Base-by-base conservation (phyloP, 2,329 filamentous ascomycete genomes). In the Exophiala mesophila region DNA sequence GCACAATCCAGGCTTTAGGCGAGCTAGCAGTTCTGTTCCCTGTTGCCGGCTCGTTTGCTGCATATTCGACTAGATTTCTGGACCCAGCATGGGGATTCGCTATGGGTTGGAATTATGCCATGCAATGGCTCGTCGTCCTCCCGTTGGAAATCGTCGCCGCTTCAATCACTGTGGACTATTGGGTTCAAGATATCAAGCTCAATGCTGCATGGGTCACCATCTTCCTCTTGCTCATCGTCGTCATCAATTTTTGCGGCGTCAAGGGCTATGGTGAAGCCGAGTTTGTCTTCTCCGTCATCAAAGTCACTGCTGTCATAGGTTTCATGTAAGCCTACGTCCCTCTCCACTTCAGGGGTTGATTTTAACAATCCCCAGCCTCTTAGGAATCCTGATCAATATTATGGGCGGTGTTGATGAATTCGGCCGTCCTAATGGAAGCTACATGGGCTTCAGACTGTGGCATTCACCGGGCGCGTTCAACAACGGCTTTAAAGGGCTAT, bases 11-110 rank as follows among this genome's bases (percentile, higher is more conserved):
- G 59, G 88, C 88, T 0, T 73, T 97, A 18, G 90, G 90, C 50
- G 90, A 97, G 65, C 78, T 97, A 64, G 87, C 89, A 12, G 88
- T 96, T 13, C 68, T 88, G 9, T 96, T 90, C 56, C 90, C 90
- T 3, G 84, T 96, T 17, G 85, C 89, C 16, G 90, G 90, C 42
- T 94, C 88, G 3, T 97, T 96, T 61, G 87, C 88, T 1, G 82
- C 88, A 5, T 96, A 89, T 67, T 92, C 89, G 13, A 95, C 88
- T 20, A 80, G 90, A 13, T 96, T 97, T 58, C 66, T 97, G 13
- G 88, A 96, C 59, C 90, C 89, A 1, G 89, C 53, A 21, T 57
- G 56, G 66, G 66, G 65, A 2, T 69, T 69, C 38, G 65, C 65
- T 17, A 65, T 69, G 57, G 66, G 66, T 12, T 69, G 66, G 66